A percentile compares a stretch with the other conserved stretches of the same genome.
phyloP scores from a whole-genome alignment of 768 basidiomycete genomes.

The Scleroderma citrinum region DNA sequence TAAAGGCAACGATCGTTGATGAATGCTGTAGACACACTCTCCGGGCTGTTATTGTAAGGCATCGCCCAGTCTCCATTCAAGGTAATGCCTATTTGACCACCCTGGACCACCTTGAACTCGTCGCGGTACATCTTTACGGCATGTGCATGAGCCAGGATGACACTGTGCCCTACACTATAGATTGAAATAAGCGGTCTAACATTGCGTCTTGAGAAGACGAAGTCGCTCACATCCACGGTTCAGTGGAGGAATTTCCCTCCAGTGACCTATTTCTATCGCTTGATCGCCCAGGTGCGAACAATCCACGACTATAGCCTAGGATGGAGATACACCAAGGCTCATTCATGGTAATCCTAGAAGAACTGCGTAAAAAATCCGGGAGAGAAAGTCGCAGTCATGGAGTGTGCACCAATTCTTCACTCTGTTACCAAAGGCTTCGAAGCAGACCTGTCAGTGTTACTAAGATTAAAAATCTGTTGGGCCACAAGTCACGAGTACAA shows the following conservation, averaged over 20 bases:
- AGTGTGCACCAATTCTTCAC: conserved; percentile 61
- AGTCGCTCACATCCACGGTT: conserved; percentile 59
- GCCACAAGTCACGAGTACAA: conserved; percentile 13
- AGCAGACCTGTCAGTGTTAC: conserved; percentile 46
- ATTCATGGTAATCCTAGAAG: conserved; percentile 60
- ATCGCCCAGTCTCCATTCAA: conserved; percentile 73
- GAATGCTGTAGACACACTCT: conserved; percentile 42
- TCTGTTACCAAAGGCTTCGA: conserved; percentile 67
- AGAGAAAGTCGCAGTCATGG: conserved; percentile 5
- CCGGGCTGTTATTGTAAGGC: conserved; percentile 62
- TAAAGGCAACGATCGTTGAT: background rate
- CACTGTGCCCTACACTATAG: conserved; percentile 57
- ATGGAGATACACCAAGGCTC: conserved; percentile 72
- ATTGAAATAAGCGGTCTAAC: conserved; percentile 4
- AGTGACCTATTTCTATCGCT: conserved; percentile 55
- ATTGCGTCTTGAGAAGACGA: background rate
- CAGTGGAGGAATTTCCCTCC: conserved; percentile 58
- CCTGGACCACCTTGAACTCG: conserved; percentile 55
- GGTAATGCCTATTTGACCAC: conserved; percentile 73
- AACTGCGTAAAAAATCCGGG: conserved; percentile 16
- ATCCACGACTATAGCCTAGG: conserved; percentile 64
- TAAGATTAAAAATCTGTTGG: background rate
- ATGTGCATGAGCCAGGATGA: conserved; percentile 65
- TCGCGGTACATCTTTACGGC: conserved; percentile 63
- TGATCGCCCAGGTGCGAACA: conserved; percentile 66